Conservation (phyloP, 352 stramenopile genomes). For the Blastocystis sp. region DNA sequence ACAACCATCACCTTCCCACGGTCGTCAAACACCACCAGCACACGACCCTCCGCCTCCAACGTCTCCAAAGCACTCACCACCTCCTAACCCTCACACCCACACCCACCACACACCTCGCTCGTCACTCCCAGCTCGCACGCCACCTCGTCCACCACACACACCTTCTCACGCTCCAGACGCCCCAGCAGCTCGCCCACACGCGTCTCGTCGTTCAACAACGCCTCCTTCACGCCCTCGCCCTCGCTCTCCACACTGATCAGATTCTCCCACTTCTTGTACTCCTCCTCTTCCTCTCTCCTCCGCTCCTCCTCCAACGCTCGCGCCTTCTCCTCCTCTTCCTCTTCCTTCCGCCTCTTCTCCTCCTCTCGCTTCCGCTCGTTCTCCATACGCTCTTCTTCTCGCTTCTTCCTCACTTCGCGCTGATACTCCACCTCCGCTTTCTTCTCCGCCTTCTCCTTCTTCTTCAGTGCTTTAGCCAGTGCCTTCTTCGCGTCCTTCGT, state of each 20-base stretch:
- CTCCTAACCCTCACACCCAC: conserved; percentile 25
- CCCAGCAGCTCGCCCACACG: conserved; percentile 20
- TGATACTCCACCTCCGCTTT: conserved; percentile 49
- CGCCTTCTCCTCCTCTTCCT: conserved; percentile 38
- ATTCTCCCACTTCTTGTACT: conserved; percentile 61
- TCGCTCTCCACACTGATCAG: conserved; percentile 43
- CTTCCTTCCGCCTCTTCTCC: background rate
- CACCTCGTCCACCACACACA: conserved; percentile 33
- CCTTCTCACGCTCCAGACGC: background rate
- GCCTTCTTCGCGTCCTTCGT: conserved; percentile 55
- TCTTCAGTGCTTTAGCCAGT: conserved; percentile 60
- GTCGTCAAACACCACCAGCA: conserved; percentile 40
- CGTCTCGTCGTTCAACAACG: conserved; percentile 2
- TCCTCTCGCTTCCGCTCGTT: conserved; percentile 46
- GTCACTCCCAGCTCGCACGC: conserved; percentile 31
- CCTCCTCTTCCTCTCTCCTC: conserved; percentile 39
- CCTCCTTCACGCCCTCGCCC: conserved; percentile 43
- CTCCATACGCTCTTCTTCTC: conserved; percentile 36
- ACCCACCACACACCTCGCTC: background rate
- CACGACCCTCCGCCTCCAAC: conserved; percentile 11
- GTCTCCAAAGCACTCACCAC: background rate
- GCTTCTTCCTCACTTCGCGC: conserved; percentile 37
- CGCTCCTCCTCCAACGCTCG: conserved; percentile 49
- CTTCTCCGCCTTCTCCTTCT: conserved; percentile 62
- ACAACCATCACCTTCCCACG: conserved; percentile 34